Evolutionary conservation across 192 early-diverging fungal species (phyloP).

Genomic region (Coemansia sp.): DNA sequence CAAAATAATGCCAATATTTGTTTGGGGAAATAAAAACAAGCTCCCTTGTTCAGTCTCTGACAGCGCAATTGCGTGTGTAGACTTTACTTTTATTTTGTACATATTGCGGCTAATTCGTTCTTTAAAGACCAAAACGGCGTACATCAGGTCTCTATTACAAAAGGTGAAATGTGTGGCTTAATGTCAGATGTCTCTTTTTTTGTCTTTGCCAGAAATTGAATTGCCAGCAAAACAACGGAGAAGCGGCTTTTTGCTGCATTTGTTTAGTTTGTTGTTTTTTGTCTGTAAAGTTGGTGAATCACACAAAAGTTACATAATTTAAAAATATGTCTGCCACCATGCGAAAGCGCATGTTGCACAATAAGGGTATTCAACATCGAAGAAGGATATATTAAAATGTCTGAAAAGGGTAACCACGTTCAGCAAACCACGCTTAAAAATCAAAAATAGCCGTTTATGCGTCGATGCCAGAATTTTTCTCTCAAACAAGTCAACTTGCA

Average conservation of each 20-base stretch:
- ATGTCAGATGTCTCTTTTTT: background rate
- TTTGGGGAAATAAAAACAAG: background rate
- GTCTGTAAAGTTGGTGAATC: background rate
- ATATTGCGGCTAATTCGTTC: conserved; percentile 1
- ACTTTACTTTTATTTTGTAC: background rate
- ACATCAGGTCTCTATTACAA: background rate
- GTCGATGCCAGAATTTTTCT: background rate
- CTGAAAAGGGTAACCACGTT: background rate
- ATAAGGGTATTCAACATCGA: background rate
- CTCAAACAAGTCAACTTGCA: background rate
- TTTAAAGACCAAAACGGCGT: background rate
- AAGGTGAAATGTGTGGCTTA: background rate
- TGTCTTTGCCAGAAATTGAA: background rate
- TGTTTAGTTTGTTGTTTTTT: background rate
- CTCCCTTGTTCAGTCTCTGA: background rate
- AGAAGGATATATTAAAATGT: conserved; percentile 9
- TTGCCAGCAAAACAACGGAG: background rate
- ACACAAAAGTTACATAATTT: background rate
- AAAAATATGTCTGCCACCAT: background rate
- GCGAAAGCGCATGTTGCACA: background rate
- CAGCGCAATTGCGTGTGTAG: background rate
- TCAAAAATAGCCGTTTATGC: conserved; percentile 3
- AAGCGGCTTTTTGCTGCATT: background rate
- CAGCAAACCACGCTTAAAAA: background rate
- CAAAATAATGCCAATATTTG: background rate